phyloP scores from a whole-genome alignment of 2,329 filamentous ascomycete genomes.

The Thelonectria olida region DNA sequence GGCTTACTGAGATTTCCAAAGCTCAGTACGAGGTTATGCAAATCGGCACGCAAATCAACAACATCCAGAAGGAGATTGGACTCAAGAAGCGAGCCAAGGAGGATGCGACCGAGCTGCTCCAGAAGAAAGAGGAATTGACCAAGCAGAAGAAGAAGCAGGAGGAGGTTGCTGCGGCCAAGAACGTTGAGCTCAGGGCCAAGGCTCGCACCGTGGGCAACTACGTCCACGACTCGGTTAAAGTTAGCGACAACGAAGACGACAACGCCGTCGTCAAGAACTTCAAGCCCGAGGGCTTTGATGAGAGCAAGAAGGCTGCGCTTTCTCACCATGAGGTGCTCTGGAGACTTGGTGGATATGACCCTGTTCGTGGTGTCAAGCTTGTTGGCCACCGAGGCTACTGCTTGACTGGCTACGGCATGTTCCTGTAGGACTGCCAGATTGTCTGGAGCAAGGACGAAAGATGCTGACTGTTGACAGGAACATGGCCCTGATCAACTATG shows the following conservation, averaged over 20 bases:
- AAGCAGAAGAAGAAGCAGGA: constrained; percentile 84
- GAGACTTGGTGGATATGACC: constrained; percentile 89
- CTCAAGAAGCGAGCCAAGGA: constrained; percentile 95
- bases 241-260: constrained; percentile 88
- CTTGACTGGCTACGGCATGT: constrained; percentile 87
- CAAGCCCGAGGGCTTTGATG: constrained; percentile 78
- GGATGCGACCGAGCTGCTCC: constrained; percentile 81
- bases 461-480: constrained; percentile 57
- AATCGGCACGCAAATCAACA: constrained; percentile 86
- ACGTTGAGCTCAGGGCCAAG: constrained; percentile 77
- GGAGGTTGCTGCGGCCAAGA: constrained; percentile 79
- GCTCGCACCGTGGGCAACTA: constrained; percentile 76
- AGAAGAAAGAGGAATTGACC: constrained; percentile 80
- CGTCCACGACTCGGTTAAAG: constrained; percentile 86
- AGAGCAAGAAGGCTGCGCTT: constrained; percentile 80
- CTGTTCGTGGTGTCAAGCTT: constrained; percentile 91
- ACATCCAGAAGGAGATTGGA: constrained; percentile 88
- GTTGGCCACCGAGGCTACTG: constrained; percentile 96
- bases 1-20: constrained; percentile 31
- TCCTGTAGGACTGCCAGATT: constrained; percentile 58
- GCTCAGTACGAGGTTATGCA: constrained; percentile 81
- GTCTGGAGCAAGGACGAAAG: not conserved
- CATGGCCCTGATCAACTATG: constrained; percentile 94
- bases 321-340: constrained; percentile 96
- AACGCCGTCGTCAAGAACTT: constrained; percentile 82